phyloP scores from a whole-genome alignment of 257 asterid genomes.

The Plantago major region DNA sequence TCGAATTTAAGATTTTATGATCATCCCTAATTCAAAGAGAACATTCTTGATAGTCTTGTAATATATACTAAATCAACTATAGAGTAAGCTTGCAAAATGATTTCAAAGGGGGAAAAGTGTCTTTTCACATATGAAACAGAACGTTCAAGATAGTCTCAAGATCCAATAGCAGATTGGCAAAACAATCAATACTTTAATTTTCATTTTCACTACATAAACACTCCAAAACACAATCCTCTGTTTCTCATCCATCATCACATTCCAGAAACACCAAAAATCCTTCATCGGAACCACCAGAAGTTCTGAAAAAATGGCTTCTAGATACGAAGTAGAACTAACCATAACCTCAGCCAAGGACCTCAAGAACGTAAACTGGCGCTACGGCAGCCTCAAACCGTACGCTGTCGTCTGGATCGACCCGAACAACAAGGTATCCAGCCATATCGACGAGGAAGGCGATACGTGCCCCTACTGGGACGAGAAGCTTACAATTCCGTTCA shows the following conservation, averaged over 20 bases:
- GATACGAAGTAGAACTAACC: conserved; percentile 58
- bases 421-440: conserved; percentile 48
- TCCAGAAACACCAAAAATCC: background rate
- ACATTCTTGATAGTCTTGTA: background rate
- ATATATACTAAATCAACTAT: too few relatives aligned
- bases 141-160: background rate
- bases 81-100: too few relatives aligned
- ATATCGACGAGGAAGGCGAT: conserved; percentile 65
- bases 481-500: conserved; percentile 52
- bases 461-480: conserved; percentile 62
- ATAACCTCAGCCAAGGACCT: conserved; percentile 65
- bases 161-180: too few relatives aligned
- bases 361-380: conserved; percentile 84
- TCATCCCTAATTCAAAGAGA: too few relatives aligned
- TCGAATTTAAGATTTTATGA: too few relatives aligned
- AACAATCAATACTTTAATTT: background rate
- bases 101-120: background rate
- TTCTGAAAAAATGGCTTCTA: conserved; percentile 58
- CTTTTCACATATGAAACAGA: background rate
- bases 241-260: background rate
- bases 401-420: conserved; percentile 91
- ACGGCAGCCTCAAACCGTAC: conserved; percentile 68
- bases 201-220: conserved; percentile 10
- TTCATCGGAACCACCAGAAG: background rate
- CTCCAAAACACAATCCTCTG: background rate